Conservation (phyloP, 2,329 filamentous ascomycete species). For the Magnaporthiopsis incrustans region DNA sequence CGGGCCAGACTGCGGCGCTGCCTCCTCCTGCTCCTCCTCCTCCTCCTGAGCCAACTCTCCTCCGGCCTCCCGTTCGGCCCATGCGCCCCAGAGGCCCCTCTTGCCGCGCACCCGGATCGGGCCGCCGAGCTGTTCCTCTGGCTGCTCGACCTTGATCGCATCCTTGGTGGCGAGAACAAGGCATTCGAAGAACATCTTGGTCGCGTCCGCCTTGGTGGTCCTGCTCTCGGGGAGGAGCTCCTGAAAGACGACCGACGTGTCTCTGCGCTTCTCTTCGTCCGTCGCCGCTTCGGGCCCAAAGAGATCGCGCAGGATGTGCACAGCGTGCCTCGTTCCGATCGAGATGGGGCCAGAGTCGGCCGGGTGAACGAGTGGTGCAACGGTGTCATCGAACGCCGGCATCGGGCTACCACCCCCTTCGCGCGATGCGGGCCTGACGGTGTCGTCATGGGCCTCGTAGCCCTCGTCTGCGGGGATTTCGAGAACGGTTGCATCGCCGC, state of each 20-base stretch:
- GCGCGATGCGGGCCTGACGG: slow-evolving; percentile 23
- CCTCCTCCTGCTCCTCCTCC: slow-evolving; percentile 1
- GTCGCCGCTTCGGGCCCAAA: slow-evolving; percentile 68
- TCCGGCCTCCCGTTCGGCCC: slow-evolving; percentile 73
- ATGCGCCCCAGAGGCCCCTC: slow-evolving; percentile 91
- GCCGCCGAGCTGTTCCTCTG: slow-evolving; percentile 61
- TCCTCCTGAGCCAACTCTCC: slow-evolving; percentile 36
- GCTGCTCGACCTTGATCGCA: slow-evolving; percentile 92
- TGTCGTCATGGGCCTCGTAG: slow-evolving; percentile 36
- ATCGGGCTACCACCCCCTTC: slow-evolving; percentile 36
- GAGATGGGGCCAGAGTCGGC: slow-evolving; percentile 82
- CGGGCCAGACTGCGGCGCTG: background rate
- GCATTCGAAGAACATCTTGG: slow-evolving; percentile 99
- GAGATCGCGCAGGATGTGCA: slow-evolving; percentile 83
- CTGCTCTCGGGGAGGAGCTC: slow-evolving; percentile 75
- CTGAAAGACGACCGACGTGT: slow-evolving; percentile 77
- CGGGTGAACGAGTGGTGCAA: slow-evolving; percentile 66
- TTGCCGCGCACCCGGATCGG: slow-evolving; percentile 82
- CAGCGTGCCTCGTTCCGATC: slow-evolving; percentile 86
- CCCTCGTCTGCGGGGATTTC: slow-evolving; percentile 57
- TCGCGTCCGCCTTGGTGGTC: slow-evolving; percentile 82
- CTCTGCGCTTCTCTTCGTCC: slow-evolving; percentile 64
- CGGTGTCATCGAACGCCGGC: slow-evolving; percentile 72
- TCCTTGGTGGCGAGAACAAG: slow-evolving; percentile 96
- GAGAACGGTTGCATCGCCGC: slow-evolving; percentile 53